Evolutionary conservation across 176 grass and related monocot genomes (phyloP).

Genomic region (Musa troglodytarum): DNA sequence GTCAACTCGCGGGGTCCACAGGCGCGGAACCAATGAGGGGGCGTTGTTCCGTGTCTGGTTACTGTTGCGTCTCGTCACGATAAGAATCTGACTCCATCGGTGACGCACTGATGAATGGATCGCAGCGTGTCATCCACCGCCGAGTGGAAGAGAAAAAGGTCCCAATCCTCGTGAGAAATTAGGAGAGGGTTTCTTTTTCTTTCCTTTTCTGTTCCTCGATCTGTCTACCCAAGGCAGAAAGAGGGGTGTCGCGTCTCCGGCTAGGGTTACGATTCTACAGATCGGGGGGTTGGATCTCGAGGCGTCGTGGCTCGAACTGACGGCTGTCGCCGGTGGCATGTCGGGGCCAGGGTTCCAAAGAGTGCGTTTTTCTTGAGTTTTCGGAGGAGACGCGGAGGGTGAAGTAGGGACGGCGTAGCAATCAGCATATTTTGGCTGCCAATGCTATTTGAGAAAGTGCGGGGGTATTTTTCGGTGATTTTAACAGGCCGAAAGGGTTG

Average conservation of each 20-base stretch:
- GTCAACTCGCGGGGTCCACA: too few relatives aligned
- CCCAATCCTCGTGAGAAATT: background rate
- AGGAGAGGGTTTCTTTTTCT: background rate
- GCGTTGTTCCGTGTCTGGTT: too few relatives aligned
- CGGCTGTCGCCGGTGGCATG: background rate
- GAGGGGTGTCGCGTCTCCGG: background rate
- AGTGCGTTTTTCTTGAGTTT: background rate
- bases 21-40: too few relatives aligned
- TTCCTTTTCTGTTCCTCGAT: background rate
- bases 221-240: background rate
- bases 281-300: background rate
- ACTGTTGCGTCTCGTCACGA: too few relatives aligned
- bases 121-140: background rate
- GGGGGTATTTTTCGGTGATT: background rate
- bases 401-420: background rate
- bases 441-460: conserved; percentile 11
- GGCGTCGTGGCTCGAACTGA: background rate
- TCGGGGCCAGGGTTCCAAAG: background rate
- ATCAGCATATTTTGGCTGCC: background rate
- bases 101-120: background rate
- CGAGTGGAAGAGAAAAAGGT: background rate
- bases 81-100: too few relatives aligned
- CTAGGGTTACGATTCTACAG: background rate
- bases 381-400: background rate
- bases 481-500: conserved; percentile 5